These are phyloP conservation scores for Phytophthora fragariae DNA, from an alignment of 352 stramenopile genomes.

Conservation along the genomic window DNA sequence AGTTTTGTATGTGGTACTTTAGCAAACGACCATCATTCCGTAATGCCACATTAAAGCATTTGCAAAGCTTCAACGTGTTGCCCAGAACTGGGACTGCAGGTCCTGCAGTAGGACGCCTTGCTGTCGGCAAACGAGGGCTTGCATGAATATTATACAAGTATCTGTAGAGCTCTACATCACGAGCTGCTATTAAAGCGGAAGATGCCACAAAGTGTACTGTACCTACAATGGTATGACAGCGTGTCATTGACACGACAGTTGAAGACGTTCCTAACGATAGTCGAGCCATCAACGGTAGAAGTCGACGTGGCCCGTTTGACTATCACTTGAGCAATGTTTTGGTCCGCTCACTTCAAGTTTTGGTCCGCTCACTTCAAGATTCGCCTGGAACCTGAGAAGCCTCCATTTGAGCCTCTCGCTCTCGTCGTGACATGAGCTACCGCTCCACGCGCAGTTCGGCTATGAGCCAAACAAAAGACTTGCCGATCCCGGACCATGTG, in stretches of 20 bases:
- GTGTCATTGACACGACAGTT: not conserved
- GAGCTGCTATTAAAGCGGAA: not conserved
- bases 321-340: not conserved
- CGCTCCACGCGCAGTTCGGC: not conserved
- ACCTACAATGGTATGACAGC: not conserved
- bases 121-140: not conserved
- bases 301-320: not conserved
- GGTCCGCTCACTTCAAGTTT: conserved; percentile 15
- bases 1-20: not conserved
- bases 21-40: conserved; percentile 30
- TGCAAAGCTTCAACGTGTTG: conserved; percentile 16
- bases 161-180: too few species aligned
- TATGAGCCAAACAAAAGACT: conserved; percentile 21
- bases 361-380: conserved; percentile 17
- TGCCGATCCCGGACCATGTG: conserved; percentile 45
- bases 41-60: not conserved
- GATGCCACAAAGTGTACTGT: not conserved
- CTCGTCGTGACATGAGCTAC: conserved; percentile 20
- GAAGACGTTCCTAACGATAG: not conserved
- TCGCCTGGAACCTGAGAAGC: not conserved
- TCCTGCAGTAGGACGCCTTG: not conserved
- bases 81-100: not conserved
- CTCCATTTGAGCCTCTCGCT: not conserved
- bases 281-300: not conserved
- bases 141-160: not conserved